Evolutionary conservation across 2,329 filamentous ascomycete genomes (phyloP), one percentile per base, ranked within the genome.

Genomic region (Ophiosphaerella korrae): DNA sequence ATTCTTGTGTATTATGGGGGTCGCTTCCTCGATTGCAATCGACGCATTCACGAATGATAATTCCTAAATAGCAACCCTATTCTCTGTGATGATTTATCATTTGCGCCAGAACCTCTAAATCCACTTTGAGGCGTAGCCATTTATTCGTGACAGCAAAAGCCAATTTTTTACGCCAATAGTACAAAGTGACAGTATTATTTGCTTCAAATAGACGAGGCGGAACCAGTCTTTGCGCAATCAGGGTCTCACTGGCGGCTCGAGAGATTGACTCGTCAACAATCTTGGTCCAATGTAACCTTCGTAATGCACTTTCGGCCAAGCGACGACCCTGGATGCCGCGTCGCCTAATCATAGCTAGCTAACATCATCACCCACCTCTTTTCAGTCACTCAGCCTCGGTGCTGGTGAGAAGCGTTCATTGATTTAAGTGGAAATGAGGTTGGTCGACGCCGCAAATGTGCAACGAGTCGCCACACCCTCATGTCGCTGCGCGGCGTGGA

Each of bases 41-140:
- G 45, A 51, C 52, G 48, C 48, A 48, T 51, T 51, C 52, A 54
- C 48, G 52, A 54, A 50, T 54, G 21, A 52, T 34, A 39, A 48
- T 44, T 31, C 44, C 49, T 44, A 44, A 33, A n/a, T 36, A 40
- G 41, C 33, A n/a, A 37, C 26, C 45, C 26, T 32, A 13, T 42
- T 13, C 13, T 42, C 29, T 42, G 33, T 29, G 26, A 29, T 29
- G 26, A 29, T 29, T 11, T 21, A 21, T 2, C 26, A 29, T 29
- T 4, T 29, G 26, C 7, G 7, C 26, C 26, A 29, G 26, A 7
- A 21, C 11, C 7, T 7, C 6, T 6, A 29, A 29, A 6, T 7
- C 7, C 26, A 29, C 3, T 29, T 29, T 29, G 2, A 29, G 11
- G 26, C 26, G 26, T 29, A 3, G 26, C 26, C 11, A 7, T 4